Evolutionary conservation across 257 asterid species (phyloP).

Genomic region (Primulina eburnea): DNA sequence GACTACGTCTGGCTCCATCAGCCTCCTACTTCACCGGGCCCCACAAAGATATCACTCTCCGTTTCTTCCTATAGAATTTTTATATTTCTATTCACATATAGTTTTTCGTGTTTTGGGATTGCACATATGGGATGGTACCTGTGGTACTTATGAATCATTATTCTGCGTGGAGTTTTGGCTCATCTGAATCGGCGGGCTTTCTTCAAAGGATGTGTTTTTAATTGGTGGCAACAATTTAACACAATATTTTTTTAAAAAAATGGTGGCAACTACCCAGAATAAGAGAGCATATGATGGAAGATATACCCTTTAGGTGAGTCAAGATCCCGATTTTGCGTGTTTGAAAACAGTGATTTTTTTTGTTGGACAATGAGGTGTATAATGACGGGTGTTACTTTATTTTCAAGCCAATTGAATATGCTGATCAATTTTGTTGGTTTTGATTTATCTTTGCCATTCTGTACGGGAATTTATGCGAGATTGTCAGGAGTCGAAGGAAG

Average conservation of each 20-base stretch:
- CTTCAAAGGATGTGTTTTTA: slow-evolving; percentile 9
- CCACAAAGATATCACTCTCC: slow-evolving; percentile 33
- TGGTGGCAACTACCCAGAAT: slow-evolving; percentile 8
- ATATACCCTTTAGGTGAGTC: slow-evolving; percentile 49
- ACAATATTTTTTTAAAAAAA: too few relatives aligned
- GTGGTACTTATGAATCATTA: slow-evolving; percentile 16
- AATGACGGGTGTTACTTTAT: slow-evolving; percentile 47
- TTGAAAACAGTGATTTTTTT: slow-evolving; percentile 27
- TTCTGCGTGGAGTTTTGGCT: slow-evolving; percentile 9
- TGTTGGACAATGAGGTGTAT: slow-evolving; percentile 40
- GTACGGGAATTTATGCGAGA: slow-evolving; percentile 16
- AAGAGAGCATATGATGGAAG: slow-evolving; percentile 25
- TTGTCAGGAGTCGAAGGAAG: slow-evolving; percentile 59
- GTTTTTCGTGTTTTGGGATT: not conserved
- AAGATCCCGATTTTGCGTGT: slow-evolving; percentile 37
- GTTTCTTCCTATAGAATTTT: slow-evolving; percentile 26
- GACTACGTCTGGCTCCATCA: slow-evolving; percentile 28
- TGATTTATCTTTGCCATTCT: slow-evolving; percentile 24
- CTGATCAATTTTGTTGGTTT: slow-evolving; percentile 19
- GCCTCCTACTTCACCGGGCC: slow-evolving; percentile 43
- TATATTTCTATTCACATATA: not conserved
- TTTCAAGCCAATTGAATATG: slow-evolving; percentile 39
- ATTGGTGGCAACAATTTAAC: not conserved
- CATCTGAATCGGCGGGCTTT: slow-evolving; percentile 19
- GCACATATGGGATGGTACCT: not conserved